phyloP scores from a whole-genome alignment of 2,329 filamentous ascomycete genomes.

The Lachnum nothofagi region DNA sequence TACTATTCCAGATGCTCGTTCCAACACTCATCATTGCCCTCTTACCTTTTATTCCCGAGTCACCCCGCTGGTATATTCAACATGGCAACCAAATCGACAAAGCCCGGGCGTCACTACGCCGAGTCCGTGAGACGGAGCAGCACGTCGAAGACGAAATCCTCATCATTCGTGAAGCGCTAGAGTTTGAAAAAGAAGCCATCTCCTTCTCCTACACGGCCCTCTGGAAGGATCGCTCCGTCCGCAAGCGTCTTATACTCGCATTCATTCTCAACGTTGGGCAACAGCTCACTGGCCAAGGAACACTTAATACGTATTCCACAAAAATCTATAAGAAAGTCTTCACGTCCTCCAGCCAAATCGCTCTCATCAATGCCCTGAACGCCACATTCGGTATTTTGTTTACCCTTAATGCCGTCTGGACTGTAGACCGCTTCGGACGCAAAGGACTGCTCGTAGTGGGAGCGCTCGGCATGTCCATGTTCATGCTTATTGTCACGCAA shows the following conservation, averaged over 20 bases:
- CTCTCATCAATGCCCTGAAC: conserved; percentile 68
- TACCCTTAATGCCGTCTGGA: conserved; percentile 68
- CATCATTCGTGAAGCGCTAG: conserved; percentile 61
- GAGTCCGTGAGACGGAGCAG: conserved; percentile 58
- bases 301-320: conserved; percentile 66
- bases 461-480: conserved; percentile 60
- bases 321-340: conserved; percentile 69
- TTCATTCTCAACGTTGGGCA: conserved; percentile 65
- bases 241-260: conserved; percentile 61
- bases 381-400: conserved; percentile 68
- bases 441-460: conserved; percentile 65
- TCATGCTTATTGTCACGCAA: conserved; percentile 61
- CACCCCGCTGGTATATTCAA: conserved; percentile 63
- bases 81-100: conserved; percentile 53
- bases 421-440: conserved; percentile 64
- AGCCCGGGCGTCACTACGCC: conserved; percentile 52
- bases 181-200: conserved; percentile 67
- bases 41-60: conserved; percentile 62
- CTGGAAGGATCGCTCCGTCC: conserved; percentile 64
- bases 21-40: conserved; percentile 55
- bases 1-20: conserved; percentile 65
- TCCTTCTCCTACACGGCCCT: conserved; percentile 58
- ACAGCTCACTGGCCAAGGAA: conserved; percentile 67
- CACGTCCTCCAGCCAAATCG: conserved; percentile 52
- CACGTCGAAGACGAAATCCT: conserved; percentile 64